Conservation (phyloP, 441 rosid species). For the Erodium texanum region DNA sequence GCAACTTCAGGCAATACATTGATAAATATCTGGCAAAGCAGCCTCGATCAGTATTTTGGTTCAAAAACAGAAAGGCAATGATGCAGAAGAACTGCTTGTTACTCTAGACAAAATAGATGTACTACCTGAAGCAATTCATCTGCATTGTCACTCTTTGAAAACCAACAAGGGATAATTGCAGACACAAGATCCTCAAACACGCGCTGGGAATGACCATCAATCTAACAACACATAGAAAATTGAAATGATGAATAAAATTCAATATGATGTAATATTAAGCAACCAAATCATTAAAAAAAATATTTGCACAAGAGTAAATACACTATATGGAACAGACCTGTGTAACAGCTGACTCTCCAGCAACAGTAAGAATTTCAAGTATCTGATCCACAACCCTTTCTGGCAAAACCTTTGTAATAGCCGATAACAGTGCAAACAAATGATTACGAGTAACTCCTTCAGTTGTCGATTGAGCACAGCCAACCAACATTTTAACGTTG, state of each 20-base stretch:
- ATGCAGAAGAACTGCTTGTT: not conserved
- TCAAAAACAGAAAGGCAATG: conserved; percentile 8
- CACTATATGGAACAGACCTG: conserved; percentile 52
- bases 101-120: conserved; percentile 10
- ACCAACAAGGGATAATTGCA: conserved; percentile 79
- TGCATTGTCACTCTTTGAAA: conserved; percentile 43
- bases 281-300: not conserved
- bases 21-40: conserved; percentile 59
- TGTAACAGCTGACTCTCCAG: conserved; percentile 75
- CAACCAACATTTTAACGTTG: conserved; percentile 54
- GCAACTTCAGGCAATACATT: conserved; percentile 71
- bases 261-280: not conserved
- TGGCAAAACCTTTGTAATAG: conserved; percentile 58
- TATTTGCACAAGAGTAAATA: conserved; percentile 5
- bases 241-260: conserved; percentile 10
- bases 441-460: conserved; percentile 64
- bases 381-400: conserved; percentile 60
- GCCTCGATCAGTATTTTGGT: conserved; percentile 16
- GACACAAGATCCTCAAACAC: conserved; percentile 82
- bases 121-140: conserved; percentile 73
- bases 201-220: conserved; percentile 65
- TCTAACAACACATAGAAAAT: conserved; percentile 29
- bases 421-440: conserved; percentile 56
- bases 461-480: conserved; percentile 47
- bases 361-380: conserved; percentile 50